Conservation (phyloP, 2,329 filamentous ascomycete species). For the Orbilia oligospora region DNA sequence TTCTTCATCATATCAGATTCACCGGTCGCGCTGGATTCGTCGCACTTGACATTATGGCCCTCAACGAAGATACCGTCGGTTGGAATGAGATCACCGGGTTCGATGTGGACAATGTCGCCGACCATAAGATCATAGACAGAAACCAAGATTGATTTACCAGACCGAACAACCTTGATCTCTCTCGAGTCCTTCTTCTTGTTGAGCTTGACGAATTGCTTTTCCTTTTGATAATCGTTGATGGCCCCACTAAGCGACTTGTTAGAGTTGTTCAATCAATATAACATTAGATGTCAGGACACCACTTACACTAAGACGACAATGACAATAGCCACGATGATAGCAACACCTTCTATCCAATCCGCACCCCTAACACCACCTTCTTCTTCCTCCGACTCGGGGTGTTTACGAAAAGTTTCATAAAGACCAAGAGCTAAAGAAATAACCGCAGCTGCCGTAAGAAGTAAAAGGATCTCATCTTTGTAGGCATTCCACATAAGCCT, state of each 20-base stretch:
- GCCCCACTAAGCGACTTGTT: slow-evolving; percentile 70
- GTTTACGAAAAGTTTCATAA: slow-evolving; percentile 73
- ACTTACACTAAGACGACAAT: slow-evolving; percentile 78
- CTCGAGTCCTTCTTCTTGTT: slow-evolving; percentile 86
- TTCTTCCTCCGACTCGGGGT: slow-evolving; percentile 67
- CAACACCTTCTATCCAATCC: slow-evolving; percentile 86
- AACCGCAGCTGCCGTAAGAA: slow-evolving; percentile 77
- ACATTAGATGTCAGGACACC: background rate
- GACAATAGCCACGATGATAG: slow-evolving; percentile 83
- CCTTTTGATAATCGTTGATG: slow-evolving; percentile 84
- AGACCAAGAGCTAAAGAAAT: slow-evolving; percentile 79
- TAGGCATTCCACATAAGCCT: slow-evolving; percentile 78
- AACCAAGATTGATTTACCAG: slow-evolving; percentile 78
- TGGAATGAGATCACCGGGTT: slow-evolving; percentile 81
- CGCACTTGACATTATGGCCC: slow-evolving; percentile 81
- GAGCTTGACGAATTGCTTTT: slow-evolving; percentile 82
- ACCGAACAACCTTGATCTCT: slow-evolving; percentile 79
- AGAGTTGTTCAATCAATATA: background rate
- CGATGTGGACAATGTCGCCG: slow-evolving; percentile 80
- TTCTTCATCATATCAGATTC: slow-evolving; percentile 83
- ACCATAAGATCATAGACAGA: slow-evolving; percentile 79
- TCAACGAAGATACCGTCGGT: slow-evolving; percentile 81
- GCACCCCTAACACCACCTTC: slow-evolving; percentile 67
- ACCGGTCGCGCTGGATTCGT: slow-evolving; percentile 83
- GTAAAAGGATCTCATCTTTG: slow-evolving; percentile 80